A percentile compares a stretch with the other conserved stretches of the same genome.
These are phyloP conservation scores for Peronospora destructor DNA, from an alignment of 352 stramenopile genomes.

Conservation along the genomic window DNA sequence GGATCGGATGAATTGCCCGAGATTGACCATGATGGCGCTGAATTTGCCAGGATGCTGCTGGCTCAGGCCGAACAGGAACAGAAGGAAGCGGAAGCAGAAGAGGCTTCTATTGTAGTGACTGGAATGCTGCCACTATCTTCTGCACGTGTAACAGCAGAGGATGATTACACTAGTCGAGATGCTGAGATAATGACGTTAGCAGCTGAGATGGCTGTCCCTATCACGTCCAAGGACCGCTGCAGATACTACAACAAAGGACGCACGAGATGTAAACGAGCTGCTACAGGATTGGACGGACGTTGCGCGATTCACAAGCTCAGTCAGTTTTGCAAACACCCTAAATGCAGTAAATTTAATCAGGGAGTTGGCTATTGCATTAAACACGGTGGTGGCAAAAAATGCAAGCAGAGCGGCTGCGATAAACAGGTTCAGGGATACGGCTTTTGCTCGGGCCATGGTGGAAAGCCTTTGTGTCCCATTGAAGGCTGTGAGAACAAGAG, in stretches of 20 bases:
- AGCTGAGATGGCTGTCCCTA: slow-evolving; percentile 15
- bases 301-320: slow-evolving; percentile 79
- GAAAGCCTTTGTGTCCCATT: slow-evolving; percentile 68
- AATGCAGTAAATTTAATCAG: slow-evolving; percentile 82
- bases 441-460: slow-evolving; percentile 78
- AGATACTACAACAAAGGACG: slow-evolving; percentile 72
- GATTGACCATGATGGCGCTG: slow-evolving; percentile 58
- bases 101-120: slow-evolving; percentile 14
- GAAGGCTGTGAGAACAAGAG: slow-evolving; percentile 77
- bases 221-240: slow-evolving; percentile 42
- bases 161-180: slow-evolving; percentile 6
- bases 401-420: slow-evolving; percentile 66
- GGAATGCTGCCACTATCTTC: slow-evolving; percentile 24
- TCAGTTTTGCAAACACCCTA: slow-evolving; percentile 74
- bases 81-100: slow-evolving; percentile 19
- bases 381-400: slow-evolving; percentile 81
- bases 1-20: slow-evolving; percentile 49
- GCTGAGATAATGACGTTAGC: slow-evolving; percentile 6
- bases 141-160: slow-evolving; percentile 7
- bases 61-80: slow-evolving; percentile 55
- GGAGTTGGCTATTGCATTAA: slow-evolving; percentile 82
- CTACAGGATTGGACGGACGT: slow-evolving; percentile 65
- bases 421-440: slow-evolving; percentile 82
- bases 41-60: slow-evolving; percentile 68
- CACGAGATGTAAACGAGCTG: slow-evolving; percentile 49